A percentile compares a stretch with the other conserved stretches of the same genome.
Evolutionary conservation across 2,329 filamentous ascomycete genomes (phyloP).

Genomic region (Plectosphaerella sp.): DNA sequence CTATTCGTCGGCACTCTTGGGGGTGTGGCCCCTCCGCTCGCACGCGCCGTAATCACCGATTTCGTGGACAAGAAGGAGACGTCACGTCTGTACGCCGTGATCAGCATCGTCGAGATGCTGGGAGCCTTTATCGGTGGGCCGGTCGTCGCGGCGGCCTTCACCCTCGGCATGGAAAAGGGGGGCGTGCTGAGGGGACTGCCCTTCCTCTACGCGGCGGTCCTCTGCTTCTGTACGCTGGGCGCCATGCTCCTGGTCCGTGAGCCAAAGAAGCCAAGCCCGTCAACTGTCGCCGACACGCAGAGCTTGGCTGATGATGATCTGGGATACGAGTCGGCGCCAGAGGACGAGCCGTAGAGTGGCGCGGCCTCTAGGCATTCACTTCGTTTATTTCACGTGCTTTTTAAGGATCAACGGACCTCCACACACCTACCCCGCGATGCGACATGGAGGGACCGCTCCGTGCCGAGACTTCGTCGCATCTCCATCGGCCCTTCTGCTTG

Average conservation of each 20-base stretch:
- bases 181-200: conserved; percentile 32
- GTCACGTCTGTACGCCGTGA: conserved; percentile 34
- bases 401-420: too few species aligned
- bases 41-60: conserved; percentile 33
- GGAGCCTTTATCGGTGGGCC: conserved; percentile 36
- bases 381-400: too few species aligned
- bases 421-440: too few species aligned
- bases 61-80: conserved; percentile 31
- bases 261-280: conserved; percentile 18
- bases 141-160: conserved; percentile 32
- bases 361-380: too few species aligned
- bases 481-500: too few species aligned
- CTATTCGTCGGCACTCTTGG: conserved; percentile 32
- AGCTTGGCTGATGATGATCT: neutral
- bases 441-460: too few species aligned
- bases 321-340: conserved; percentile 4
- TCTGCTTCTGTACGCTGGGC: conserved; percentile 21
- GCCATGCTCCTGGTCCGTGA: conserved; percentile 25
- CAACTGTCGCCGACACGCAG: conserved; percentile 1
- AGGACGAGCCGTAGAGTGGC: conserved; percentile 1
- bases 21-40: conserved; percentile 30
- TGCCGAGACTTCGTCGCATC: too few species aligned
- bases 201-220: conserved; percentile 31
- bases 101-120: conserved; percentile 31
- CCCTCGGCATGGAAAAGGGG: conserved; percentile 26